Evolutionary conservation across 2,329 filamentous ascomycete species (phyloP).

Genomic region (Colletotrichum cordylinicola): DNA sequence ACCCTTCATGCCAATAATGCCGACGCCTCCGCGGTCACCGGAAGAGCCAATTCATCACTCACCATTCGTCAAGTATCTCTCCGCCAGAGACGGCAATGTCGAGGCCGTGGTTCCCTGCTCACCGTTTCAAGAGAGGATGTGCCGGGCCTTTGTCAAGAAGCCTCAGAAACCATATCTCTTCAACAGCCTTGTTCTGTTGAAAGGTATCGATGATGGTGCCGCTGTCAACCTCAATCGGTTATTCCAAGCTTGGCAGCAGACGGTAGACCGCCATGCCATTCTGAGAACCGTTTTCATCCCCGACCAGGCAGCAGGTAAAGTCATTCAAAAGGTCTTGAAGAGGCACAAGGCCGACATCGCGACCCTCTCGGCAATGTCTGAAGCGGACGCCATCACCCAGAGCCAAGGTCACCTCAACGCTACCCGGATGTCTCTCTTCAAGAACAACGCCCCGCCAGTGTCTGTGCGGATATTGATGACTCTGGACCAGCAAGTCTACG

Average conservation of each 20-base stretch:
- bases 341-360: slow-evolving; percentile 30
- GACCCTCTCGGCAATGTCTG: not conserved
- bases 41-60: not conserved
- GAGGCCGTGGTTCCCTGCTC: slow-evolving; percentile 51
- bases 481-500: not conserved
- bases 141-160: slow-evolving; percentile 28
- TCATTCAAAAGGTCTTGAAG: slow-evolving; percentile 27
- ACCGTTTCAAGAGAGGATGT: slow-evolving; percentile 62
- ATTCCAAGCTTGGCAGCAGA: slow-evolving; percentile 54
- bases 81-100: not conserved
- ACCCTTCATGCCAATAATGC: not conserved
- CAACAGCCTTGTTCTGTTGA: slow-evolving; percentile 43
- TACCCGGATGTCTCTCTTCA: not conserved
- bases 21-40: not conserved
- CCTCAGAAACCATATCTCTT: slow-evolving; percentile 36
- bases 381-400: not conserved
- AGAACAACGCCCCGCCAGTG: not conserved
- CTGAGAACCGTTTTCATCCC: slow-evolving; percentile 69
- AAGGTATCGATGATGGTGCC: not conserved
- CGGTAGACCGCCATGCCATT: slow-evolving; percentile 66
- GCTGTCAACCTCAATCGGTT: slow-evolving; percentile 48
- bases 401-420: not conserved
- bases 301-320: slow-evolving; percentile 33
- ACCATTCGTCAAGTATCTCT: not conserved
- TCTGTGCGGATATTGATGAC: not conserved